Evolutionary conservation across 2,329 filamentous ascomycete species (phyloP), one percentile per base, ranked within the genome.

Genomic region (Penicillium sp.): DNA sequence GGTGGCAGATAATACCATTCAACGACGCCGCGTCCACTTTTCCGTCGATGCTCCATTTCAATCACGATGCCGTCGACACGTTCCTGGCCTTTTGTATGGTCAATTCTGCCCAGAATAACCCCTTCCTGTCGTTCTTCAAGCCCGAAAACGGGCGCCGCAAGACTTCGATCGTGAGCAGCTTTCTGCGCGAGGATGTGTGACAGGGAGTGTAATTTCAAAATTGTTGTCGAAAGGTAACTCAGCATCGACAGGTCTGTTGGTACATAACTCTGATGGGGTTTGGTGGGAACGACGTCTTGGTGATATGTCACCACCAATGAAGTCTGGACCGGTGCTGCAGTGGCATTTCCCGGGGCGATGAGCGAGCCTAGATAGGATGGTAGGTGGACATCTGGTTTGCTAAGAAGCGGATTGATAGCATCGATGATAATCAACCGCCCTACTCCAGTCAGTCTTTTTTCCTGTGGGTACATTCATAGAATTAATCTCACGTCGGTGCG

Each of bases 301-400:
- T 97, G 94, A 71, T 95, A 96, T 58, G 88, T 83, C 45, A 86
- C 87, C 6, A 97, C 77, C 43, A 97, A 80, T 5, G 89, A 91
- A 35, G 86, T 83, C 26, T 74, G 73, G 11, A 66, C 61, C 48
- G 71, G 71, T 38, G 66, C 45, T 28, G 58, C 16, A 18, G 49
- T 38, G 12, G 51, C 51, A 26, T 61, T 64, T 18, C 64, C 48
- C 7, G 90, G 87, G 2, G 81, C 79, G 63, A 90, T 82, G 57
- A 87, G 79, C 56, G 83, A 84, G 23, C 86, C 89, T 51, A 94
- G 85, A 68, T 90, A 91, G 56, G 79, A 76, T 14, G 85, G 83
- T 9, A 90, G 78, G 60, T 82, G 79, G 35, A 84, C 78, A 1
- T 82, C 77, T 60, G 79, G 67, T 24, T 81, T 73, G 49, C 63